Conservation (phyloP, 768 basidiomycete genomes). For the Lyophyllum shimeji region DNA sequence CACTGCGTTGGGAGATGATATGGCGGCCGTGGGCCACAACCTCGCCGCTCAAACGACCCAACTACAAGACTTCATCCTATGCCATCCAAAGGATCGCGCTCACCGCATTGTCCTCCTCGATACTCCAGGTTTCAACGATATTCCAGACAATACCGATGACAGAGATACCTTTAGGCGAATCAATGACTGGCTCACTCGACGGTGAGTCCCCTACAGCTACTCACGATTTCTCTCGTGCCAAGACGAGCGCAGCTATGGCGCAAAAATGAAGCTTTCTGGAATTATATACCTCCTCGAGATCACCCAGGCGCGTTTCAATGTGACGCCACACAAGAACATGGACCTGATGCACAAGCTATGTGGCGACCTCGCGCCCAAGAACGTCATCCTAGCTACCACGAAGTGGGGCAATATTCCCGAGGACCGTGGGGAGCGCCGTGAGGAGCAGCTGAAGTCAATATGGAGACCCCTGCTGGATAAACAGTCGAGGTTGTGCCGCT, state of each 20-base stretch:
- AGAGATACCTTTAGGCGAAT: conserved; percentile 12
- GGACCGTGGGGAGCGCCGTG: conserved; percentile 4
- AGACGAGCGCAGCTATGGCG: conserved; percentile 5
- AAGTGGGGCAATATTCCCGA: conserved; percentile 11
- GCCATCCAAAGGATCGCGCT: conserved; percentile 6
- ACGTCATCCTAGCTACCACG: conserved; percentile 18
- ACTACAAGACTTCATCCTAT: conserved; percentile 9
- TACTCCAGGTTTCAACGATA: conserved; percentile 13
- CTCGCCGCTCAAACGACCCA: conserved; percentile 13
- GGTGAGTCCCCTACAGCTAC: neutral
- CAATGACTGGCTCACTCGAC: conserved; percentile 10
- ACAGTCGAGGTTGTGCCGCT: no score
- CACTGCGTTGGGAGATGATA: neutral
- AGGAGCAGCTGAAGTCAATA: conserved; percentile 1
- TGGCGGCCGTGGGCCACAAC: conserved; percentile 7
- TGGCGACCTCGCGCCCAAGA: conserved; percentile 11
- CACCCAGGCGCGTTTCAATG: conserved; percentile 18
- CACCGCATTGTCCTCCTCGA: conserved; percentile 12
- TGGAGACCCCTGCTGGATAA: no score
- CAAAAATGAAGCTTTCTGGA: conserved; percentile 13
- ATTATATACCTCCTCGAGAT: conserved; percentile 19
- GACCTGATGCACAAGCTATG: conserved; percentile 16
- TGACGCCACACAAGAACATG: conserved; percentile 19
- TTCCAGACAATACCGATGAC: conserved; percentile 2
- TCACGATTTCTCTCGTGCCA: neutral